Percentiles rank a stretch among this genome's conserved stretches.
Evolutionary conservation across 164 flowering plant genomes (phyloP).

Genomic region (Sedum album): DNA sequence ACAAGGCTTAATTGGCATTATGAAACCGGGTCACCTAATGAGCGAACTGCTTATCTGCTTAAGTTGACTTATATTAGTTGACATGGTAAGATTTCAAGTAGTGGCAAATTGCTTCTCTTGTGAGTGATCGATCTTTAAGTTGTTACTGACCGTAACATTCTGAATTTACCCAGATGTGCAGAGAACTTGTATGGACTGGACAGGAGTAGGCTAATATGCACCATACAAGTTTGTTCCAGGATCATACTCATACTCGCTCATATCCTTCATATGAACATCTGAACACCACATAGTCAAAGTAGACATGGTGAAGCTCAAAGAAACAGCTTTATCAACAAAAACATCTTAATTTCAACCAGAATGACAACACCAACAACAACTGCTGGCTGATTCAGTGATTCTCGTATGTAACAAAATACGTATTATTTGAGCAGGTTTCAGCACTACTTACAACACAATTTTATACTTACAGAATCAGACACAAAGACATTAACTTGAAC

Average conservation of each 20-base stretch:
- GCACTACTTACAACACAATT: too few relatives aligned
- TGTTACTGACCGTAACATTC: too few relatives aligned
- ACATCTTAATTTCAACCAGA: constrained; percentile 5
- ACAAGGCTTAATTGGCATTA: background rate
- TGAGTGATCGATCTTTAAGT: too few relatives aligned
- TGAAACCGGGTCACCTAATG: background rate
- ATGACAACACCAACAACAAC: too few relatives aligned
- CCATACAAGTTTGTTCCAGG: constrained; percentile 80
- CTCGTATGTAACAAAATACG: too few relatives aligned
- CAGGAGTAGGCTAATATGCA: constrained; percentile 72
- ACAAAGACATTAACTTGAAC: background rate
- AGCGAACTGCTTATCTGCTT: background rate
- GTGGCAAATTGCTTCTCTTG: too few relatives aligned
- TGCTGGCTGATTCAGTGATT: too few relatives aligned
- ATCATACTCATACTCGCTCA: constrained; percentile 77
- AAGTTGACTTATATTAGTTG: background rate
- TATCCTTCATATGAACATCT: constrained; percentile 92
- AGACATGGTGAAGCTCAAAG: constrained; percentile 31
- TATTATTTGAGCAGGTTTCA: too few relatives aligned
- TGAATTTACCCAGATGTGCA: too few relatives aligned
- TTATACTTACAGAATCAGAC: too few relatives aligned
- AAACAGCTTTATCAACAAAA: background rate
- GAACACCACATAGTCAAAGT: constrained; percentile 92
- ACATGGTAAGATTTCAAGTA: too few relatives aligned
- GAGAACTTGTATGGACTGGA: constrained; percentile 75